phyloP scores from a whole-genome alignment of 1,284 basidiomycete genomes.

The Trametes pubescens region DNA sequence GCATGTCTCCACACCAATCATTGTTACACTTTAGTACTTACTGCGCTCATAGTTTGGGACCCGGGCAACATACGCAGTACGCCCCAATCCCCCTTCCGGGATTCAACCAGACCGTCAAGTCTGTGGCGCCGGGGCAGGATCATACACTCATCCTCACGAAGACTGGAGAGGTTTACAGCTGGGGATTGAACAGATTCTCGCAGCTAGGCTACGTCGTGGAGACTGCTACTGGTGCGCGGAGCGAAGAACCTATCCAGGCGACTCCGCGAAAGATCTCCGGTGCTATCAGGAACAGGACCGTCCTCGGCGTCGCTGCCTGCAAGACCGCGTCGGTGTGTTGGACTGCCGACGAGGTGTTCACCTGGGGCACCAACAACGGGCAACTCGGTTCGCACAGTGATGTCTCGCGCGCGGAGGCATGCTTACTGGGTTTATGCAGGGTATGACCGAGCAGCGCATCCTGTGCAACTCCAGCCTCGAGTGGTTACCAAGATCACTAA shows the following conservation, averaged over 20 bases:
- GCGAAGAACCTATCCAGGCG: constrained; percentile 67
- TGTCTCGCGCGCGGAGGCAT: background rate
- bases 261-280: constrained; percentile 82
- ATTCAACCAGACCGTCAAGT: constrained; percentile 56
- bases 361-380: constrained; percentile 96
- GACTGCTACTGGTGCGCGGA: constrained; percentile 39
- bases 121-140: constrained; percentile 89
- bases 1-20: constrained; percentile 45
- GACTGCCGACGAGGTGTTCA: constrained; percentile 87
- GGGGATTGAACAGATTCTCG: constrained; percentile 89
- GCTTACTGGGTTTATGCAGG: constrained; percentile 48
- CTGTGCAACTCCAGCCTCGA: constrained; percentile 83
- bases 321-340: constrained; percentile 92
- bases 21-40: background rate
- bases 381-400: constrained; percentile 76
- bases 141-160: constrained; percentile 90
- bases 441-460: constrained; percentile 78
- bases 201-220: constrained; percentile 94
- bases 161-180: constrained; percentile 86
- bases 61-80: constrained; percentile 84
- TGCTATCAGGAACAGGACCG: constrained; percentile 81
- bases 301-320: constrained; percentile 88
- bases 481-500: constrained; percentile 83
- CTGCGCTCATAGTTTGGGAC: constrained; percentile 64
- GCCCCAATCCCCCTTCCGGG: constrained; percentile 68